Base-by-base conservation (phyloP, 805 yeast genomes). In the Metschnikowia bowlesiae region DNA sequence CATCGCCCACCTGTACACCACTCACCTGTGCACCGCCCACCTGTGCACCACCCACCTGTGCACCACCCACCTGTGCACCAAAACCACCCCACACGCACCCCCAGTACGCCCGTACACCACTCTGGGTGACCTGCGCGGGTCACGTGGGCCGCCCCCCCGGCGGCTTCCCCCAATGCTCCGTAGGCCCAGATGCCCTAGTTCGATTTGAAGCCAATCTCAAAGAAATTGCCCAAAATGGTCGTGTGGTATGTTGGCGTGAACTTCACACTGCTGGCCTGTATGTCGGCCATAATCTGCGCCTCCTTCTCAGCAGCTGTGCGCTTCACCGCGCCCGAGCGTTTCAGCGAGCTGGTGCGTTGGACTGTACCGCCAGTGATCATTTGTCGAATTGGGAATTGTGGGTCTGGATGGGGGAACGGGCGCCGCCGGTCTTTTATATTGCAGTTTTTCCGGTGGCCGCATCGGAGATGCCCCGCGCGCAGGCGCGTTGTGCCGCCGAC, bases 221-320 rank as follows among this genome's bases (percentile, higher is more conserved):
- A 73, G 56, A 71, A 56, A 51, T 73, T 62, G 44, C 78, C 78
- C 51, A 73, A 65, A 61, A 73, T 66, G 40, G 70, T 65, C 35
- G 74, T 70, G 56, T 70, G 69, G 58, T 70, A 73, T 55, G 70
- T 72, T 32, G 73, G 61, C 51, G 72, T 75, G 62, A 53, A 73
- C 55, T 62, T 69, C 42, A 59, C 65, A 43, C 57, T 43, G 51
- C 57, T 59, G 51, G 45, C 51, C 68, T 74, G 70, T 53, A 73
- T 73, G 56, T 73, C 77, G 40, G 65, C 64, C 78, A 73, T 73
- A 56, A 73, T 73, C 55, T 63, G 63, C 53, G 76, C 76, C 65
- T 73, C 78, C 62, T 73, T 73, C 61, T 73, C 76, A 51, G 62
- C 67, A 48, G 76, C 76, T 50, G 59, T 57, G 38, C 44, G 52